Evolutionary conservation across 331 rosid species (phyloP).

Genomic region (Cydonia oblonga): DNA sequence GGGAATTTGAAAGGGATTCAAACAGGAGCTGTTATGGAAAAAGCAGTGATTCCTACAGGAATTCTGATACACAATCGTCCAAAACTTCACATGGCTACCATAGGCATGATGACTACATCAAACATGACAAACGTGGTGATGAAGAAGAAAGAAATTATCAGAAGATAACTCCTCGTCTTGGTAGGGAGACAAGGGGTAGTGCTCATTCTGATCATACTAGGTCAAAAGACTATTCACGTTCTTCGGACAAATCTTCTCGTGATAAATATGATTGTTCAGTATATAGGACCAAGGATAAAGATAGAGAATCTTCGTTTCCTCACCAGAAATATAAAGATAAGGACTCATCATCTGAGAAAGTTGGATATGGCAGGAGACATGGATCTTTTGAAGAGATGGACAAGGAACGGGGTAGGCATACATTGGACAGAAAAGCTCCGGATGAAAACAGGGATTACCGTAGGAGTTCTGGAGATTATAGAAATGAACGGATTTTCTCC

Average conservation of each 20-base stretch:
- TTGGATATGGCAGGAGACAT: conserved; percentile 49
- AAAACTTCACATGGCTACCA: conserved; percentile 49
- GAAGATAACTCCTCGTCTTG: conserved; percentile 39
- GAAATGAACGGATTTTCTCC: conserved; percentile 31
- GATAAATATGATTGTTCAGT: conserved; percentile 54
- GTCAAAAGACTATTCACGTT: conserved; percentile 37
- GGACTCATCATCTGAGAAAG: conserved; percentile 43
- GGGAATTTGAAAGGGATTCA: conserved; percentile 44
- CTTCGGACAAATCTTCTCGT: conserved; percentile 40
- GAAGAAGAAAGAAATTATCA: conserved; percentile 46
- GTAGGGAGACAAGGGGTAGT: conserved; percentile 43
- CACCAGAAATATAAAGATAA: conserved; percentile 36
- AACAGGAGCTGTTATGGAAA: conserved; percentile 39
- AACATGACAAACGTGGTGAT: conserved; percentile 40
- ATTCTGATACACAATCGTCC: conserved; percentile 50
- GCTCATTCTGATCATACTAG: conserved; percentile 29
- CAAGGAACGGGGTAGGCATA: conserved; percentile 44
- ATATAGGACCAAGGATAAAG: conserved; percentile 49
- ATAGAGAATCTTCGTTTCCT: neutral
- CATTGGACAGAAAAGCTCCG: conserved; percentile 36
- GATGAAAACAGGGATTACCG: conserved; percentile 51
- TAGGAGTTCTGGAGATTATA: conserved; percentile 49
- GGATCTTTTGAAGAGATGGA: conserved; percentile 35
- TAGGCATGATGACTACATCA: conserved; percentile 37
- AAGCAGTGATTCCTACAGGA: conserved; percentile 47